phyloP scores from a whole-genome alignment of 495 filamentous ascomycete genomes.

The Collariella sp. region DNA sequence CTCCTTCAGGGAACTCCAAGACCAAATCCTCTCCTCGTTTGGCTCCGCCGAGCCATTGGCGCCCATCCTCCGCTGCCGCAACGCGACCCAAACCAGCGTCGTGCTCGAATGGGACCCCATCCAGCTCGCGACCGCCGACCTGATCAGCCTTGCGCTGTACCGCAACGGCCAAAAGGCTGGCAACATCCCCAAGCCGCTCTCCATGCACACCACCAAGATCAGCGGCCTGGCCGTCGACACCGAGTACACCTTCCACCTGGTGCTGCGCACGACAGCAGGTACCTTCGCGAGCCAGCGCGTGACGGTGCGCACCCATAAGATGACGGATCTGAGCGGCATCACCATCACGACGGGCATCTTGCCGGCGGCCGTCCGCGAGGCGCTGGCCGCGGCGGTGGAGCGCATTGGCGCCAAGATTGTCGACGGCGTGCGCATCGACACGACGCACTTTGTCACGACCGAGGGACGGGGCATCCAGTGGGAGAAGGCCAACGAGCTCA shows the following conservation, averaged over 20 bases:
- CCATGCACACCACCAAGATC: slow-evolving; percentile 91
- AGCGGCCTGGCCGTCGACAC: slow-evolving; percentile 92
- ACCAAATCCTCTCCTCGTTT: slow-evolving; percentile 77
- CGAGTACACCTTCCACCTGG: slow-evolving; percentile 89
- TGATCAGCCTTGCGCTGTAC: slow-evolving; percentile 81
- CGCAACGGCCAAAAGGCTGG: slow-evolving; percentile 95
- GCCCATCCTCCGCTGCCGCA: slow-evolving; percentile 80
- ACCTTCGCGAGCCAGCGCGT: slow-evolving; percentile 77
- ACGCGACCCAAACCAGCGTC: slow-evolving; percentile 92
- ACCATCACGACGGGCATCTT: slow-evolving; percentile 89
- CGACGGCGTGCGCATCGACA: slow-evolving; percentile 89
- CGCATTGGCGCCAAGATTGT: slow-evolving; percentile 88
- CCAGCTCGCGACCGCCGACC: slow-evolving; percentile 79
- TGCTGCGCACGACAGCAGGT: slow-evolving; percentile 85
- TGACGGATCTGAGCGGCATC: slow-evolving; percentile 95
- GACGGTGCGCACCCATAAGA: slow-evolving; percentile 87
- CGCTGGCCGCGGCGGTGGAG: slow-evolving; percentile 63
- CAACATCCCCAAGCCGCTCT: slow-evolving; percentile 75
- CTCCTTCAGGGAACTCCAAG: slow-evolving; percentile 74
- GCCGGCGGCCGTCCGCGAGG: slow-evolving; percentile 63
- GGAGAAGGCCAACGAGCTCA: slow-evolving; percentile 96
- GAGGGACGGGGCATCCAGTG: slow-evolving; percentile 82
- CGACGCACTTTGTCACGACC: slow-evolving; percentile 97
- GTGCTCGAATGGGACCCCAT: slow-evolving; percentile 98
- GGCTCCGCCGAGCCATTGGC: slow-evolving; percentile 69